Evolutionary conservation across 495 filamentous ascomycete genomes (phyloP).

Genomic region (Penicillium canescens): DNA sequence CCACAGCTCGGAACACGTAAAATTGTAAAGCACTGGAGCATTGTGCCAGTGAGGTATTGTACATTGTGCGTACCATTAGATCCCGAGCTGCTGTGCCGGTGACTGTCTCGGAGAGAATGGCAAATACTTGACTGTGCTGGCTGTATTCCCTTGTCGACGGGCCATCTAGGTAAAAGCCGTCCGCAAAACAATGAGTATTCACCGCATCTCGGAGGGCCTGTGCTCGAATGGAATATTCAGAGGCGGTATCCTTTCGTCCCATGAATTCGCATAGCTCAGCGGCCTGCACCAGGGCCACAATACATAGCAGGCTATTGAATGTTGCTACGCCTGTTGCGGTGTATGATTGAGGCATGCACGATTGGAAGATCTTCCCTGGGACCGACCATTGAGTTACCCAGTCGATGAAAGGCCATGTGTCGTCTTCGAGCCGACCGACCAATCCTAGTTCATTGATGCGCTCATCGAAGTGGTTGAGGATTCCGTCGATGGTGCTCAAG

Average conservation of each 20-base stretch:
- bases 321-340: constrained; percentile 7
- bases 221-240: constrained; percentile 20
- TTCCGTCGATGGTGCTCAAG: constrained; percentile 21
- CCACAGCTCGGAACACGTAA: constrained; percentile 27
- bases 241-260: constrained; percentile 12
- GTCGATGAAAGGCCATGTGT: constrained; percentile 31
- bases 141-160: constrained; percentile 19
- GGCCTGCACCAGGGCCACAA: constrained; percentile 15
- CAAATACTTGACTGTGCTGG: constrained; percentile 29
- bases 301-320: constrained; percentile 21
- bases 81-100: constrained; percentile 7
- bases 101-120: constrained; percentile 21
- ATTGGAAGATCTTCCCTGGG: constrained; percentile 18
- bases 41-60: constrained; percentile 7
- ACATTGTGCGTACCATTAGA: constrained; percentile 5
- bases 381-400: constrained; percentile 26
- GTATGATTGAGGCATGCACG: constrained; percentile 23
- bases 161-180: constrained; percentile 15
- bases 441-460: constrained; percentile 17
- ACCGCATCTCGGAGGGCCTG: constrained; percentile 16
- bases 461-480: constrained; percentile 23
- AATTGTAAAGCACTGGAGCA: constrained; percentile 27
- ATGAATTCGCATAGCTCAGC: constrained; percentile 19
- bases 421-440: constrained; percentile 19
- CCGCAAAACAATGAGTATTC: constrained; percentile 12